Percentiles rank a stretch among this genome's conserved stretches.
phyloP scores from a whole-genome alignment of 2,329 filamentous ascomycete species.

The Lasiodiplodia gonubiensis region DNA sequence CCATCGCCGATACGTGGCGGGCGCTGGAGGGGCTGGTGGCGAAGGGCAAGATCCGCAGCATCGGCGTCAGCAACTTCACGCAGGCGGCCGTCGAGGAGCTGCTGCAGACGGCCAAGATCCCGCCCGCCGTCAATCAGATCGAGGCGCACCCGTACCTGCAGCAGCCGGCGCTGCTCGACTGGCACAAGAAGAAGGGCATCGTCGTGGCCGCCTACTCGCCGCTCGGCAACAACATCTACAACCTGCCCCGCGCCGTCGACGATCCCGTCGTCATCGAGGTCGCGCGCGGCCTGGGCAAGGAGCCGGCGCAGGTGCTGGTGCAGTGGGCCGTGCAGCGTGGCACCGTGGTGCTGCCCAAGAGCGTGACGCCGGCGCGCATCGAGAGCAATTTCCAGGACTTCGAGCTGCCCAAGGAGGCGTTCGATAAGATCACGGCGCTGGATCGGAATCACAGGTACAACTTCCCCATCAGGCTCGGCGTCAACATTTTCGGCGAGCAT shows the following conservation, averaged over 20 bases:
- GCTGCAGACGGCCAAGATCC: conserved; percentile 43
- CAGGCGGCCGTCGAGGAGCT: conserved; percentile 33
- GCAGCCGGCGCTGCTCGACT: conserved; percentile 63
- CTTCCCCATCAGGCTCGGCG: conserved; percentile 29
- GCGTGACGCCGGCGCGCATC: conserved; percentile 39
- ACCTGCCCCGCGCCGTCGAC: conserved; percentile 70
- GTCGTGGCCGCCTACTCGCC: conserved; percentile 56
- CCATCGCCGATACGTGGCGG: conserved; percentile 52
- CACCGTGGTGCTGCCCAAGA: conserved; percentile 82
- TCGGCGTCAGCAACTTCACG: conserved; percentile 44
- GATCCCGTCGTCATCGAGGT: conserved; percentile 69
- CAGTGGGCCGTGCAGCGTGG: conserved; percentile 84
- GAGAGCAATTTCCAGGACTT: conserved; percentile 43
- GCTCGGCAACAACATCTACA: conserved; percentile 64
- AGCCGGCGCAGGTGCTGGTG: conserved; percentile 79
- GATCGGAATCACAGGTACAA: conserved; percentile 43
- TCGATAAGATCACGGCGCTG: conserved; percentile 44
- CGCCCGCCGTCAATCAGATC: conserved; percentile 63
- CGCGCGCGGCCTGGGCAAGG: conserved; percentile 73
- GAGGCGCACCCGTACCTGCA: conserved; percentile 73
- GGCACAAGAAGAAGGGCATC: conserved; percentile 56
- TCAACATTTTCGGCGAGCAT: conserved; percentile 27
- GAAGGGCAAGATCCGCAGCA: conserved; percentile 49
- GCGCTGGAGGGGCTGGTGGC: conserved; percentile 47
- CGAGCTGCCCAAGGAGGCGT: conserved; percentile 39